Evolutionary conservation across 441 rosid species (phyloP).

Genomic region (Adansonia gregorii): DNA sequence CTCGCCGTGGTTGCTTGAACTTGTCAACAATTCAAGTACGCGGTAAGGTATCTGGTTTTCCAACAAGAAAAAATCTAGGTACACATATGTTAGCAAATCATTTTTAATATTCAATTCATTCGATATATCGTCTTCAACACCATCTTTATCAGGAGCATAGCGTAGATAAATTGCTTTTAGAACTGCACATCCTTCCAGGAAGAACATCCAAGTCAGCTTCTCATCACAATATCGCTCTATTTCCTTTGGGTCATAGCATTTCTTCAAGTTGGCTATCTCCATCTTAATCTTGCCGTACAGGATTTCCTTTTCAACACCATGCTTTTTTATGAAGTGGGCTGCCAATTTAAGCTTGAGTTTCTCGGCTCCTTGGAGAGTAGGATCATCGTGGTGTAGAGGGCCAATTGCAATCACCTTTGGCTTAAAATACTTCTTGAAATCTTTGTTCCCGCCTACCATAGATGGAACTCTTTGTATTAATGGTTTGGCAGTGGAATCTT

Average conservation of each 20-base stretch:
- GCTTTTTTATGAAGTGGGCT: background rate
- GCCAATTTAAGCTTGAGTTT: background rate
- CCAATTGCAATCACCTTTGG: background rate
- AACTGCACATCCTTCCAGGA: conserved; percentile 27
- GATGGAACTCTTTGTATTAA: conserved; percentile 18
- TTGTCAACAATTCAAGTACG: conserved; percentile 20
- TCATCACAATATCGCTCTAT: conserved; percentile 13
- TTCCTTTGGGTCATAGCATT: conserved; percentile 6
- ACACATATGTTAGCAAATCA: conserved; percentile 9
- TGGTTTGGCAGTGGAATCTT: background rate
- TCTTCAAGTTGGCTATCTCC: background rate
- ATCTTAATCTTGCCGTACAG: background rate
- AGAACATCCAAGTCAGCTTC: conserved; percentile 27
- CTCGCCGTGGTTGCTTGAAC: background rate
- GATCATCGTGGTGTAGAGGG: background rate
- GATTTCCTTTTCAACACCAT: background rate
- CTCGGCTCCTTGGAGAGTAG: background rate
- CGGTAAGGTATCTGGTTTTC: conserved; percentile 32
- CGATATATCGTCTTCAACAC: background rate
- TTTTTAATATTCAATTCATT: background rate
- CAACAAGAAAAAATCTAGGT: conserved; percentile 24
- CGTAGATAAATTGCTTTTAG: conserved; percentile 21
- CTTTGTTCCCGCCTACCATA: background rate
- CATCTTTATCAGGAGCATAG: no score
- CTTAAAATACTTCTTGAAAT: background rate